These are phyloP conservation scores for Yamadazyma friedrichii DNA, from an alignment of 1,139 yeast species.

Conservation along the genomic window DNA sequence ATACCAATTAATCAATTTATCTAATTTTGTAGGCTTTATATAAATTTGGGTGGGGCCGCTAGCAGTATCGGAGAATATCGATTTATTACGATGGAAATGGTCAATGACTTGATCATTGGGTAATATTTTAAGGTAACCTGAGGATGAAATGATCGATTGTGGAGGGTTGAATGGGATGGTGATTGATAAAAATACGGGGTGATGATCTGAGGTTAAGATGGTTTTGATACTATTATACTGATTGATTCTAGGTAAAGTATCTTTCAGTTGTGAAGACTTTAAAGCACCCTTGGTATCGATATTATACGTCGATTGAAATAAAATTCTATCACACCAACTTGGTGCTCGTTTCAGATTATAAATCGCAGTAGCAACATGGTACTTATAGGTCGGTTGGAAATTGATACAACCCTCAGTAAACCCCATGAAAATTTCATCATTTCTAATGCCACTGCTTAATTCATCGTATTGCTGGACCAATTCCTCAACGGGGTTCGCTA, in stretches of 20 bases:
- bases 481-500: constrained; percentile 17
- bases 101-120: constrained; percentile 26
- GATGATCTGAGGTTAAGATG: constrained; percentile 41
- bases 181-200: constrained; percentile 43
- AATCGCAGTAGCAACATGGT: constrained; percentile 44
- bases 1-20: constrained; percentile 26
- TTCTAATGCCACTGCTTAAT: constrained; percentile 41
- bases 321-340: constrained; percentile 87
- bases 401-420: constrained; percentile 60
- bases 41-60: constrained; percentile 47
- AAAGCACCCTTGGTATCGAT: neutral
- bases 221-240: constrained; percentile 41
- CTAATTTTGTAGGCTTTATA: constrained; percentile 41
- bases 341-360: constrained; percentile 65
- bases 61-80: constrained; percentile 18
- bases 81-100: constrained; percentile 17
- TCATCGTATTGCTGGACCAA: constrained; percentile 55
- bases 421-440: constrained; percentile 54
- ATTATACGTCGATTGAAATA: constrained; percentile 53
- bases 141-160: constrained; percentile 33
- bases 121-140: constrained; percentile 43
- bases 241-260: constrained; percentile 25
- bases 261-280: constrained; percentile 1
- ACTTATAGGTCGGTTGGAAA: constrained; percentile 81
- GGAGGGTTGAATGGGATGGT: constrained; percentile 46